phyloP scores from a whole-genome alignment of 2,329 filamentous ascomycete species.

The Gaeumannomyces tritici region DNA sequence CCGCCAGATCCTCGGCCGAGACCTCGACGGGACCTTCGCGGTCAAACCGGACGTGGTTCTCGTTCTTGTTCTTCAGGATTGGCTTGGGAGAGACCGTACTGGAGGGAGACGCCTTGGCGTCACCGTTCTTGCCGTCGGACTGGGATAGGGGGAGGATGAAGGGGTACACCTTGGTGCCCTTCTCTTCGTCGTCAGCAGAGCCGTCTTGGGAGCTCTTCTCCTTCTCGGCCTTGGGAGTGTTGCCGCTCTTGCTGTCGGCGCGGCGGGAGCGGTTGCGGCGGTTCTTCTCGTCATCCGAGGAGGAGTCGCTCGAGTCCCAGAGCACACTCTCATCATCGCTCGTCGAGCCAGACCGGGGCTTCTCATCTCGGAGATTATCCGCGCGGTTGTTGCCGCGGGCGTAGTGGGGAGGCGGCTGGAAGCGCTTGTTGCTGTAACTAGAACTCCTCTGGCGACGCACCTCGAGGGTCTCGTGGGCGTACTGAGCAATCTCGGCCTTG shows the following conservation, averaged over 20 bases:
- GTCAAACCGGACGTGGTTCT: constrained; percentile 45
- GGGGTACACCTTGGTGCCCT: constrained; percentile 20
- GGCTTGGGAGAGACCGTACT: constrained; percentile 37
- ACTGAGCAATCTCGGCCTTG: constrained; percentile 40
- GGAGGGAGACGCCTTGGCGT: constrained; percentile 20
- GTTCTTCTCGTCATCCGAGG: constrained; percentile 10
- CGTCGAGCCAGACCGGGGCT: constrained; percentile 7
- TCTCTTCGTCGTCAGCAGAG: constrained; percentile 9
- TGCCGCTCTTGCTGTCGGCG: not conserved
- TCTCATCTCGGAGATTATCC: constrained; percentile 10
- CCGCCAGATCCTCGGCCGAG: constrained; percentile 17
- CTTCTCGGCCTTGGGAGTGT: constrained; percentile 7
- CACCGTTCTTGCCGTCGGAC: constrained; percentile 17
- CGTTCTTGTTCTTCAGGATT: constrained; percentile 52
- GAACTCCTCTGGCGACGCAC: constrained; percentile 30
- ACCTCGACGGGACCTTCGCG: constrained; percentile 35
- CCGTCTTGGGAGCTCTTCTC: constrained; percentile 6
- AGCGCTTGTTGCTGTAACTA: constrained; percentile 8
- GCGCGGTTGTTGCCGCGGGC: not conserved
- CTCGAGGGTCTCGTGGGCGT: constrained; percentile 37
- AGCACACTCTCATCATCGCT: constrained; percentile 13
- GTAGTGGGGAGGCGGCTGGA: constrained; percentile 6
- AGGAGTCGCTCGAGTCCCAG: constrained; percentile 20
- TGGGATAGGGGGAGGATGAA: constrained; percentile 24
- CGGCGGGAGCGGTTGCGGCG: not conserved